Evolutionary conservation across 106 monocot species (phyloP), one percentile per base, ranked within the genome.

Genomic region (Dactylorhiza incarnata): DNA sequence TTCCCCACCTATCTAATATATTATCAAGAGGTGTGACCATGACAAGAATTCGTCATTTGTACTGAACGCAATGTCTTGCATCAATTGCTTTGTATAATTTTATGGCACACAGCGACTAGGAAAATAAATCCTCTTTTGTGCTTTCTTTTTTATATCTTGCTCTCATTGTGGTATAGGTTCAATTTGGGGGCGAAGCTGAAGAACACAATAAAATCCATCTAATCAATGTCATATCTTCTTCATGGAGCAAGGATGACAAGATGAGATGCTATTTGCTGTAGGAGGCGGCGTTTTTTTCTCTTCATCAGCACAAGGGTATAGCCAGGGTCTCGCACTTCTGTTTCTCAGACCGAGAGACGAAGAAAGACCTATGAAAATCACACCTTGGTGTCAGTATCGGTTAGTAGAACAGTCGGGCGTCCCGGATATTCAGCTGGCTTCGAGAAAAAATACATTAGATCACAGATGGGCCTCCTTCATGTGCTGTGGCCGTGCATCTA

Each of bases 221-320:
- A 45, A 16, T 2, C 45, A 69, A 69, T 17, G 72, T 72, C 22
- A 26, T 43, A 37, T 15, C 14, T 54, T 54, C 7, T 47, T 54
- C 48, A 29, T 69, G 15, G 25, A 17, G 54, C 46, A 80, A 76
- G 78, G 74, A 87, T 89, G 90, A 91, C 54, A 78, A 72, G 78
- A 61, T 68, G 77, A 70, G 61, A 93, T 96, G 93, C 85, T 93
- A 45, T 78, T 96, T 58, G 83, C 95, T 46, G 90, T 93, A 37
- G 95, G 90, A 91, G 93, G 95, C 86, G 92, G 95, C 54, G 90
- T 90, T 0, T 91, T 96, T 75, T 93, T 93, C 75, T 90, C 93
- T 73, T 90, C 95, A 58, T 96, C 93, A 65, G 90, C 93, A 24
- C 87, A 90, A 56, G 93, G 93, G 26, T 96, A 90, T 74, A 90